Conservation (phyloP, 345 rosid genomes). For the rapeseed (Brassica napus) region DNA sequence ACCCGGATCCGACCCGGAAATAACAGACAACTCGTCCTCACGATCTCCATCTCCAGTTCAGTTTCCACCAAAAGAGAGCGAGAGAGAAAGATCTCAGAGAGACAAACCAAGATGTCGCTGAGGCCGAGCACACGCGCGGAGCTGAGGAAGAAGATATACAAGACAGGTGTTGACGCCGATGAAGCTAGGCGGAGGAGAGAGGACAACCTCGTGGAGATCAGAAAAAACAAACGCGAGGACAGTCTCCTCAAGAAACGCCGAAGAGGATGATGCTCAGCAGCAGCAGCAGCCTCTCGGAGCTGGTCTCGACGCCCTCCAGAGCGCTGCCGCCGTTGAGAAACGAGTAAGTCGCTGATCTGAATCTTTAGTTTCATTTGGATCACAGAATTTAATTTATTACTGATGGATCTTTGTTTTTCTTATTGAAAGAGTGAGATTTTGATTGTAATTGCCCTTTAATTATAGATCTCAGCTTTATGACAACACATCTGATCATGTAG, state of each 20-base stretch:
- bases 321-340: conserved; percentile 63
- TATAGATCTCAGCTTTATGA: conserved; percentile 34
- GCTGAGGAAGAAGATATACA: conserved; percentile 71
- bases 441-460: conserved; percentile 1
- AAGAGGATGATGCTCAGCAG: conserved; percentile 62
- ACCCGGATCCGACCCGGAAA: conserved; percentile 30
- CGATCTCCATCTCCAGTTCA: conserved; percentile 35
- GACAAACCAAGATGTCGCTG: conserved; percentile 49
- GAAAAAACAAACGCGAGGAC: conserved; percentile 73
- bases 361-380: conserved; percentile 15
- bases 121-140: conserved; percentile 64
- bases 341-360: conserved; percentile 49
- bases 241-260: conserved; percentile 70
- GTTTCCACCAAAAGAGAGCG: conserved; percentile 20
- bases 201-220: conserved; percentile 78
- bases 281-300: conserved; percentile 48
- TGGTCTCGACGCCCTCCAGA: conserved; percentile 46
- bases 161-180: conserved; percentile 74
- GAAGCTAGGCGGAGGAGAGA: conserved; percentile 75
- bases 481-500: conserved; percentile 10
- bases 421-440: background rate
- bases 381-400: conserved; percentile 16
- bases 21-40: conserved; percentile 36
- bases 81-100: conserved; percentile 37
- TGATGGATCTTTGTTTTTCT: conserved; percentile 26